Evolutionary conservation across 345 rosid species (phyloP).

Genomic region (Theobroma cacao): DNA sequence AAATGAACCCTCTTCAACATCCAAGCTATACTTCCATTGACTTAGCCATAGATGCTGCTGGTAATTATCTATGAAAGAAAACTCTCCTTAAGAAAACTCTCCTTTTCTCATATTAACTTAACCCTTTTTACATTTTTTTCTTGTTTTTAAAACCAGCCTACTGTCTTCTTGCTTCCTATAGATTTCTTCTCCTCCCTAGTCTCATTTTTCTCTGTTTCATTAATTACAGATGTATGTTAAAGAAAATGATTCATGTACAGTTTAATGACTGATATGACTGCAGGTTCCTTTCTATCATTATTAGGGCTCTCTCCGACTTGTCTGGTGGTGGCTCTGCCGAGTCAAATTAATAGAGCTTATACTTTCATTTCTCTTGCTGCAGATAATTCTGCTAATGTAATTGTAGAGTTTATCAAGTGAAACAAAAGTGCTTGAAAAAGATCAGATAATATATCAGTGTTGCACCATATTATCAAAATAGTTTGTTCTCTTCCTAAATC

Average conservation of each 20-base stretch:
- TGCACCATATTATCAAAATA: too few species aligned
- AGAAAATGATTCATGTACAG: too few species aligned
- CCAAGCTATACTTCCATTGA: constrained; percentile 7
- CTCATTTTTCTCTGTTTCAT: too few species aligned
- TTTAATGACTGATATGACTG: constrained; percentile 14
- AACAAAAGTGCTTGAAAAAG: too few species aligned
- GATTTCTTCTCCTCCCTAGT: too few species aligned
- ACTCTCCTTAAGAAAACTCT: too few species aligned
- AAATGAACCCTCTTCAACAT: constrained; percentile 26
- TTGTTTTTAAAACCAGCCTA: too few species aligned
- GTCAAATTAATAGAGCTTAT: constrained; percentile 1
- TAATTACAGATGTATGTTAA: too few species aligned
- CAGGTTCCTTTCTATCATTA: constrained; percentile 22
- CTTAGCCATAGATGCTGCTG: constrained; percentile 14
- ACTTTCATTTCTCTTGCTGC: constrained; percentile 14
- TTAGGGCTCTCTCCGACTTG: constrained; percentile 23
- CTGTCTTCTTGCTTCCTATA: too few species aligned
- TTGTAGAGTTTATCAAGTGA: constrained; percentile 7
- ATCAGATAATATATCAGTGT: too few species aligned
- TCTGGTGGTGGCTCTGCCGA: constrained; percentile 21
- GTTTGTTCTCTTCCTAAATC: background rate
- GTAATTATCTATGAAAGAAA: background rate
- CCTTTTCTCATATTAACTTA: too few species aligned
- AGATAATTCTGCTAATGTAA: background rate
- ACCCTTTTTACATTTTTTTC: background rate